Conservation (phyloP, 129 eudicot species). For the Centrapalus pauciflorus region DNA sequence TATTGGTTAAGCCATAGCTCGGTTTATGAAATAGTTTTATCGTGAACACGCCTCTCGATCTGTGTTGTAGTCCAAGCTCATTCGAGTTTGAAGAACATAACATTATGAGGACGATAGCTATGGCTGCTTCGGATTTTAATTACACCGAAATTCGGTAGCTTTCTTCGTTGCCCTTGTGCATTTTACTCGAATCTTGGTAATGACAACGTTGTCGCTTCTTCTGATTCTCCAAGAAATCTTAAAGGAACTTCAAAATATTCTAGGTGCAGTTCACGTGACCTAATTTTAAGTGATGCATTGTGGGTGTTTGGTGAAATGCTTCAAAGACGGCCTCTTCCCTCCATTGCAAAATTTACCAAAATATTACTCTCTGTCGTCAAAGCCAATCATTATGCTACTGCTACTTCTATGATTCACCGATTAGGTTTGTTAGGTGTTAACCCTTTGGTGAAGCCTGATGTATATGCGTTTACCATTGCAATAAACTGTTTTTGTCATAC, state of each 20-base stretch:
- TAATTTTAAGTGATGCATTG: background rate
- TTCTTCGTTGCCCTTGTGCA: background rate
- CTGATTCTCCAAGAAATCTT: background rate
- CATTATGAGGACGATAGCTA: background rate
- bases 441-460: constrained; percentile 4
- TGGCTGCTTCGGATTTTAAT: background rate
- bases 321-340: constrained; percentile 3
- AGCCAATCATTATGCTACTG: background rate
- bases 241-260: background rate
- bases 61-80: too few species aligned
- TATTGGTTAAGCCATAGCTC: too few species aligned
- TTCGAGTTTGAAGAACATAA: too few species aligned
- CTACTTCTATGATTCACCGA: background rate
- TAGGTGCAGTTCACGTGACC: background rate
- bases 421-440: background rate
- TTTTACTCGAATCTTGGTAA: background rate
- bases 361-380: background rate
- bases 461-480: background rate
- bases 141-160: background rate
- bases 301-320: background rate
- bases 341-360: background rate
- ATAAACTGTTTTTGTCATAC: background rate
- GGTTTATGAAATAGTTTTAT: too few species aligned
- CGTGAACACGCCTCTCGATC: too few species aligned
- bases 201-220: background rate